Conservation (phyloP, 345 rosid species). For the Syzygium jambos region DNA sequence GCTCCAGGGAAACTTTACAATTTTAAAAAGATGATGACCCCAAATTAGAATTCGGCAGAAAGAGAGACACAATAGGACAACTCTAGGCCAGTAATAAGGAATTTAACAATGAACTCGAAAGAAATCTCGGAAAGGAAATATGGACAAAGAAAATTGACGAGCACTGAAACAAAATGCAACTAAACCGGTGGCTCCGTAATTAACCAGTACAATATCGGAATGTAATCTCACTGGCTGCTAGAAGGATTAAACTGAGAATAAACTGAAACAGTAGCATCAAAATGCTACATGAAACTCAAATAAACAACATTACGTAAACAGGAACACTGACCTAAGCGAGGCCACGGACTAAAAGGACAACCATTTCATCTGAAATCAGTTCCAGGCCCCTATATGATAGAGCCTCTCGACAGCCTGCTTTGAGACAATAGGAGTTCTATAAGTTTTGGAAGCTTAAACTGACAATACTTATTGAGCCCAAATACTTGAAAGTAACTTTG, state of each 20-base stretch:
- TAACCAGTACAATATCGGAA: slow-evolving; percentile 19
- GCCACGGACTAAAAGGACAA: slow-evolving; percentile 67
- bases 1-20: background rate
- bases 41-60: background rate
- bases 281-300: slow-evolving; percentile 52
- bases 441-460: slow-evolving; percentile 42
- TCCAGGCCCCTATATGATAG: slow-evolving; percentile 95
- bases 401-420: slow-evolving; percentile 96
- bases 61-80: background rate
- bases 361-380: slow-evolving; percentile 91
- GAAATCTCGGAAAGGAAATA: background rate
- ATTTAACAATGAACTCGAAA: background rate
- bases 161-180: background rate
- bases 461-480: slow-evolving; percentile 42
- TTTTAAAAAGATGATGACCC: background rate
- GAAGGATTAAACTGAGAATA: slow-evolving; percentile 23
- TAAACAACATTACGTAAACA: slow-evolving; percentile 49
- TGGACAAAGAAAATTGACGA: background rate
- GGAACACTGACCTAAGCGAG: slow-evolving; percentile 86
- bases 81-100: background rate
- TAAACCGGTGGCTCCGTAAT: slow-evolving; percentile 7
- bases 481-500: slow-evolving; percentile 34
- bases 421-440: slow-evolving; percentile 77
- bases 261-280: slow-evolving; percentile 35
- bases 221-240: slow-evolving; percentile 21